Base-by-base conservation (phyloP, 2,329 filamentous ascomycete genomes). In the Botrytis squamosa region DNA sequence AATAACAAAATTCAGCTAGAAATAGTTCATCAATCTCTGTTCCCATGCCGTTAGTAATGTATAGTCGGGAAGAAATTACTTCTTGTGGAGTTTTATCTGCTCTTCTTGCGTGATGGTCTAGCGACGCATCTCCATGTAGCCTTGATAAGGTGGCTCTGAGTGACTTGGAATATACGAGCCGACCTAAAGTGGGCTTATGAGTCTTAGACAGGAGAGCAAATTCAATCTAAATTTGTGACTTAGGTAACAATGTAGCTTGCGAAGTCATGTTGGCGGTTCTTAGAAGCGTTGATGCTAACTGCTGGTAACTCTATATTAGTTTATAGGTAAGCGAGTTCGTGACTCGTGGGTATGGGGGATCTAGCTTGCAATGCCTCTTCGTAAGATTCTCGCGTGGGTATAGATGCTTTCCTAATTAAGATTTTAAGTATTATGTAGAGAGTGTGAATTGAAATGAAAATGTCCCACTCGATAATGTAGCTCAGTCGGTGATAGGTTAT, bases 291-390 rank as follows among this genome's bases (percentile, higher is more conserved):
- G 12, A 55, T n/a, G 25, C 25, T n/a, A 12, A 55, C 0, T n/a
- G 49, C 49, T 7, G 5, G 0, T 1, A n/a, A 14, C 0, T 55
- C 25, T 4, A n/a, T 0, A 12, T 16, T 5, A 5, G 0, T 16
- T n/a, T 2, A 7, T 16, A n/a, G 12, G 5, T 55, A 7, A n/a
- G 1, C 49, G 6, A 16, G 14, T 16, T n/a, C 5, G 12, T 7
- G 49, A 55, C 25, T 16, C 4, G 49, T 25, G 25, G 25, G 25
- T 55, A n/a, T 55, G 25, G 25, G 5, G 12, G 0, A 16, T 29
- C 25, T 55, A 25, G 5, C 6, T 29, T 55, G 12, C 2, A 5
- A 3, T 7, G 1, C 25, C 6, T 0, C 12, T n/a, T 55, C 25
- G 4, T 55, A n/a, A 16, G 14, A 55, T 5, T 29, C 49, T 55